Evolutionary conservation across 495 filamentous ascomycete genomes (phyloP).

Genomic region (Aspergillus steynii): DNA sequence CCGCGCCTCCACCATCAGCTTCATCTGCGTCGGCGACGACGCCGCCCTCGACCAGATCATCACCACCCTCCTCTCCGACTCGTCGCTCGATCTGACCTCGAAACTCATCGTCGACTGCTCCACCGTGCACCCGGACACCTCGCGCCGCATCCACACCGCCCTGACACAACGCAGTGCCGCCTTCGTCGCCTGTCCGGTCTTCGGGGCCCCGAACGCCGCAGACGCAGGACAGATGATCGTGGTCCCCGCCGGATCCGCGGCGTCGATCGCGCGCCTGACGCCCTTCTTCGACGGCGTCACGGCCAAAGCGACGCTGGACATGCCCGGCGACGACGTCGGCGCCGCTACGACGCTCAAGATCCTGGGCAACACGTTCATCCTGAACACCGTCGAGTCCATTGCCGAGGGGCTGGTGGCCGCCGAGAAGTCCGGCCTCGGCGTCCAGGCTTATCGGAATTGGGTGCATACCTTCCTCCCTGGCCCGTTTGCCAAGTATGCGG

Average conservation of each 20-base stretch:
- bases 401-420: conserved; percentile 75
- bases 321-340: conserved; percentile 35
- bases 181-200: conserved; percentile 80
- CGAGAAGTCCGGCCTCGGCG: conserved; percentile 78
- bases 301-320: conserved; percentile 65
- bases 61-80: conserved; percentile 41
- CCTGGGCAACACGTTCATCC: conserved; percentile 83
- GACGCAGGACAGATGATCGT: conserved; percentile 73
- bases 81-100: conserved; percentile 39
- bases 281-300: conserved; percentile 82
- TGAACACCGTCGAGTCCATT: conserved; percentile 78
- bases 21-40: conserved; percentile 83
- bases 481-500: conserved; percentile 64
- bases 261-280: conserved; percentile 60
- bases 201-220: conserved; percentile 79
- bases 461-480: conserved; percentile 63
- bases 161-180: conserved; percentile 59
- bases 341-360: conserved; percentile 63
- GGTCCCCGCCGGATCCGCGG: conserved; percentile 69
- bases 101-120: conserved; percentile 75
- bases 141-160: conserved; percentile 57
- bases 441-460: conserved; percentile 63
- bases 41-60: conserved; percentile 61
- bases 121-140: conserved; percentile 84
- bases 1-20: conserved; percentile 71